Evolutionary conservation across 805 yeast species (phyloP), one percentile per base, ranked within the genome.

Genomic region (Candida endomychidarum): DNA sequence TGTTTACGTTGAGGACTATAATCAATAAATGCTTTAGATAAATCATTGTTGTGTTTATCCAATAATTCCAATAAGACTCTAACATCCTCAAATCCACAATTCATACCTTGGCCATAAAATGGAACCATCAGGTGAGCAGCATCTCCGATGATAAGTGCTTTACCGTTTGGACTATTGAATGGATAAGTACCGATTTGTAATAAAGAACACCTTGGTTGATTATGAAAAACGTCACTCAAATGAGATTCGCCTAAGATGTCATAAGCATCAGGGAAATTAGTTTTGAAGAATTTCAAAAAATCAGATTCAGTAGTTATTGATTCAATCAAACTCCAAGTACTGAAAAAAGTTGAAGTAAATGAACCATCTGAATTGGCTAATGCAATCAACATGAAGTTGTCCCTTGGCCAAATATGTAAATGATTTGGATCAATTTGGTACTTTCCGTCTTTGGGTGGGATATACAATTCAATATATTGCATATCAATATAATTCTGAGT

Each of bases 81-180:
- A 16, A 90, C 90, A 52, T 91, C 97, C 61, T 90, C 97, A 58
- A 90, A 84, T 1, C 97, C 97, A 57, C 96, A 86, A 60, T 90
- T 90, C 91, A 90, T 84, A 4, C 97, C 97, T 60, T 90, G 97
- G 8, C 97, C 97, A 56, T 89, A 90, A 60, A 90, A 90, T n/a
- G 97, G 97, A 5, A 90, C 97, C 96, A 89, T 90, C 20, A 93
- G 80, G 63, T 90, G 97, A 0, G 97, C 95, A 0, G 97, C 96
- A 59, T 90, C 97, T 5, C 97, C 97, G 20, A 90, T 63, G 9
- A 90, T 63, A 8, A 90, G 65, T 11, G 81, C 81, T 42, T 76
- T 75, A 34, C 80, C 85, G 29, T 70, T 59, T 33, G 71, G 70
- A 41, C 69, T 73, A 54, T 86, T 78, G 62, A 87, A 90, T 2